A percentile compares a stretch with the other conserved stretches of the same genome.
phyloP scores from a whole-genome alignment of 2,329 filamentous ascomycete genomes.

The Apiospora phragmitis region DNA sequence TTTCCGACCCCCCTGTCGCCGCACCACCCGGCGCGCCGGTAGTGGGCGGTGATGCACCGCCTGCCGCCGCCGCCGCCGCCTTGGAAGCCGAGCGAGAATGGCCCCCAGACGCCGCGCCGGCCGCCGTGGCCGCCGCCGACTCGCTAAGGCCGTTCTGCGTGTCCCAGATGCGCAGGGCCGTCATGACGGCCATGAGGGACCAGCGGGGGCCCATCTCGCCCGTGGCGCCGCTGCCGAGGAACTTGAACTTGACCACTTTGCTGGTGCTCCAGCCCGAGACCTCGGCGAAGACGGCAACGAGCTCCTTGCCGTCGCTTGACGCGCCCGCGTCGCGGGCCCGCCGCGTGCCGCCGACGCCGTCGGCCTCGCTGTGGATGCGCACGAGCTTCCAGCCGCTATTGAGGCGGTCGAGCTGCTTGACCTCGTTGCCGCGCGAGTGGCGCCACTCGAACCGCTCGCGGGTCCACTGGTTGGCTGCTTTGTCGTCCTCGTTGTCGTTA shows the following conservation, averaged over 20 bases:
- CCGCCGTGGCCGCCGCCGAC: slow-evolving; percentile 3
- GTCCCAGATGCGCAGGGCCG: slow-evolving; percentile 36
- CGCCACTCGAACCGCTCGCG: slow-evolving; percentile 46
- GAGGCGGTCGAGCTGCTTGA: slow-evolving; percentile 31
- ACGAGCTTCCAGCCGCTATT: slow-evolving; percentile 44
- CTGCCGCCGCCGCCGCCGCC: not conserved
- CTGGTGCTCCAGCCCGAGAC: slow-evolving; percentile 28
- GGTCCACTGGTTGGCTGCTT: not conserved
- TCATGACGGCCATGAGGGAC: slow-evolving; percentile 43
- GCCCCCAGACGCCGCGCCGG: not conserved
- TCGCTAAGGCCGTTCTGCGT: slow-evolving; percentile 12
- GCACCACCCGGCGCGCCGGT: not conserved
- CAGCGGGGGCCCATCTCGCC: slow-evolving; percentile 43
- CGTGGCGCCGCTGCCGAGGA: slow-evolving; percentile 38
- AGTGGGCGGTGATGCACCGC: not conserved
- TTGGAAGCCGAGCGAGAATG: not conserved
- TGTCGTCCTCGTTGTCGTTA: not conserved
- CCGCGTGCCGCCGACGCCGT: slow-evolving; percentile 14
- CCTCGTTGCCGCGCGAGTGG: slow-evolving; percentile 35
- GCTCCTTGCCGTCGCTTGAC: slow-evolving; percentile 39
- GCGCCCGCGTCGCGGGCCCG: slow-evolving; percentile 21
- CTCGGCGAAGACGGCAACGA: slow-evolving; percentile 42
- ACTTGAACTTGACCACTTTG: slow-evolving; percentile 40
- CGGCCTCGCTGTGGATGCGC: slow-evolving; percentile 27
- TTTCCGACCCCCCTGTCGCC: not conserved